phyloP scores from a whole-genome alignment of 2,329 filamentous ascomycete genomes.

The Periglandula ipomoeae region DNA sequence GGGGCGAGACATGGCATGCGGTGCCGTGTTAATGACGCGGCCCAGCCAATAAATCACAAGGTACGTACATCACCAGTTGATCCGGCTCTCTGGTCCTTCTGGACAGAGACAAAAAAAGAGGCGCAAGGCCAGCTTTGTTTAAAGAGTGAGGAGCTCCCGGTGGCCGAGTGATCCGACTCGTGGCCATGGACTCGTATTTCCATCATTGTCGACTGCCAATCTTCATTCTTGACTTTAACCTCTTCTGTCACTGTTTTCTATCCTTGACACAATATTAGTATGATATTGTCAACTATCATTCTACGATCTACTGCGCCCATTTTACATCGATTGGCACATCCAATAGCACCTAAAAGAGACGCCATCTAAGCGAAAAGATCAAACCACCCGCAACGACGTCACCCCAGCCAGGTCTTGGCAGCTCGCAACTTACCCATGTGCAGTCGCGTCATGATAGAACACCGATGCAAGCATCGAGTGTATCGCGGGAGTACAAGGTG shows the following conservation, averaged over 20 bases:
- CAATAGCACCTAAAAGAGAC: not conserved
- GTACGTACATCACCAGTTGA: not conserved
- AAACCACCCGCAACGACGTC: no score
- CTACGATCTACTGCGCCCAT: not conserved
- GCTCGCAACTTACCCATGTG: conserved; percentile 19
- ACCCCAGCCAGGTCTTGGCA: not conserved
- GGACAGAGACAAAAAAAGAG: not conserved
- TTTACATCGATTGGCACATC: not conserved
- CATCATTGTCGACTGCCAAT: not conserved
- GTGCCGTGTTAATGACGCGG: conserved; percentile 7
- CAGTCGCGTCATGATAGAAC: conserved; percentile 22
- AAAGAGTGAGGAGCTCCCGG: conserved; percentile 2
- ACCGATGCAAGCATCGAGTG: conserved; percentile 27
- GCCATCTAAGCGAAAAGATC: not conserved
- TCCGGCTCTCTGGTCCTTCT: not conserved
- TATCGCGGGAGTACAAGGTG: conserved; percentile 26
- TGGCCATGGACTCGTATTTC: not conserved
- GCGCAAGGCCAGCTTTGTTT: not conserved
- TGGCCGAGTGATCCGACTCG: conserved; percentile 3
- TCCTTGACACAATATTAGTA: not conserved
- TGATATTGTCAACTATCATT: not conserved
- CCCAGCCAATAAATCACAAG: conserved; percentile 7
- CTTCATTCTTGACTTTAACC: not conserved
- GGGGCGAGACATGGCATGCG: not conserved
- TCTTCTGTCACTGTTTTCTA: not conserved